A percentile compares a stretch with the other conserved stretches of the same genome.
Conservation (phyloP, 139 green algal genomes). For the Chlorella sp. region DNA sequence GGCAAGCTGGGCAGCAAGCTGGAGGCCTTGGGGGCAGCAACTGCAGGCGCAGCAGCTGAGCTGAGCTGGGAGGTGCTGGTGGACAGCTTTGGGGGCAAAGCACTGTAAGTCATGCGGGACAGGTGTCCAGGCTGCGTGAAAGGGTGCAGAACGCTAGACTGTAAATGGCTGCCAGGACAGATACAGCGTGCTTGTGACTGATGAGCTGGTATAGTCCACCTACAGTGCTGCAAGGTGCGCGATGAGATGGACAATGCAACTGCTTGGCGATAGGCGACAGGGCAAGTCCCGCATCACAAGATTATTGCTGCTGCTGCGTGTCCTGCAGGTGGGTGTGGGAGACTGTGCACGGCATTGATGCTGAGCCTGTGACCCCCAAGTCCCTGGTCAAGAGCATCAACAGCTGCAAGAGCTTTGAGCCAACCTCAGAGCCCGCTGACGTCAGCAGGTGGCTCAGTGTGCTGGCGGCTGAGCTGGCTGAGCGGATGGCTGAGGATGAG, state of each 20-base stretch:
- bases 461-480: slow-evolving; percentile 68
- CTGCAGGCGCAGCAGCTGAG: slow-evolving; percentile 45
- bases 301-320: neutral
- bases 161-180: neutral
- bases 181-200: neutral
- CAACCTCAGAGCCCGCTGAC: slow-evolving; percentile 31
- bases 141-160: too few species aligned
- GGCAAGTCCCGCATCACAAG: neutral
- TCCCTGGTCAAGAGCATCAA: slow-evolving; percentile 31
- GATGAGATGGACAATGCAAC: neutral
- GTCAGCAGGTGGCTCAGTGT: slow-evolving; percentile 58
- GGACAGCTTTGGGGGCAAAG: too few species aligned
- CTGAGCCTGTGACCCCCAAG: slow-evolving; percentile 6
- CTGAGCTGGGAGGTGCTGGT: slow-evolving; percentile 15
- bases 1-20: slow-evolving; percentile 76
- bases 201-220: neutral
- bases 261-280: neutral
- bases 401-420: slow-evolving; percentile 70
- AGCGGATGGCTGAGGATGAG: slow-evolving; percentile 49
- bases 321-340: slow-evolving; percentile 4
- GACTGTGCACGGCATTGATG: slow-evolving; percentile 7
- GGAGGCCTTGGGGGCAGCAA: slow-evolving; percentile 42
- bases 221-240: neutral
- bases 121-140: too few species aligned
- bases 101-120: too few species aligned